phyloP scores from a whole-genome alignment of 2,329 filamentous ascomycete genomes.

The Penicillium rolfsii region DNA sequence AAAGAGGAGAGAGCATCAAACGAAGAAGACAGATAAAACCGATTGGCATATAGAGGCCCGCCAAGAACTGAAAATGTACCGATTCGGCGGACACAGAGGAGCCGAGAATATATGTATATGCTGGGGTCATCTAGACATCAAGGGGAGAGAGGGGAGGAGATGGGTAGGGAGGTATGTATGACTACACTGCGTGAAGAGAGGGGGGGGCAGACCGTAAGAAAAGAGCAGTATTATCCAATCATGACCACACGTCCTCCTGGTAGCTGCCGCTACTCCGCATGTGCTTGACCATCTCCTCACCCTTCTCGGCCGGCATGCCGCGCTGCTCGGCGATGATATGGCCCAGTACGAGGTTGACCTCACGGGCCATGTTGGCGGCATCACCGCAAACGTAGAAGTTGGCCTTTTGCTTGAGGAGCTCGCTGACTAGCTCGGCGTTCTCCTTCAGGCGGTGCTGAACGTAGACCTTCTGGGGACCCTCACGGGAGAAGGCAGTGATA shows the following conservation, averaged over 20 bases:
- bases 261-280: slow-evolving; percentile 96
- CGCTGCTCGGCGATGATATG: slow-evolving; percentile 86
- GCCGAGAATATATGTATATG: slow-evolving; percentile 25
- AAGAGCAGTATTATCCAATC: slow-evolving; percentile 28
- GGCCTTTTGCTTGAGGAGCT: slow-evolving; percentile 78
- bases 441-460: slow-evolving; percentile 93
- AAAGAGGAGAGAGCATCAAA: slow-evolving; percentile 3
- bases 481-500: slow-evolving; percentile 93
- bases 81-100: slow-evolving; percentile 16
- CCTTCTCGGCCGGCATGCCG: slow-evolving; percentile 80
- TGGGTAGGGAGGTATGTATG: slow-evolving; percentile 17
- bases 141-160: neutral
- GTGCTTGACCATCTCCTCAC: slow-evolving; percentile 93
- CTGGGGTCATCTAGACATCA: slow-evolving; percentile 34
- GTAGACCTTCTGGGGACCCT: slow-evolving; percentile 86
- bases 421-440: slow-evolving; percentile 79
- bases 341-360: slow-evolving; percentile 83
- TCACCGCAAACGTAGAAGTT: slow-evolving; percentile 99
- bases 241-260: slow-evolving; percentile 79
- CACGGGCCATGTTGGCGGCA: slow-evolving; percentile 93
- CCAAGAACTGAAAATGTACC: slow-evolving; percentile 14
- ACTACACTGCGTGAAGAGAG: slow-evolving; percentile 9
- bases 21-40: slow-evolving; percentile 7
- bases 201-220: slow-evolving; percentile 15
- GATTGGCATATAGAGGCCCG: slow-evolving; percentile 17